Evolutionary conservation across 257 asterid species (phyloP).

Genomic region (Solanum etuberosum): DNA sequence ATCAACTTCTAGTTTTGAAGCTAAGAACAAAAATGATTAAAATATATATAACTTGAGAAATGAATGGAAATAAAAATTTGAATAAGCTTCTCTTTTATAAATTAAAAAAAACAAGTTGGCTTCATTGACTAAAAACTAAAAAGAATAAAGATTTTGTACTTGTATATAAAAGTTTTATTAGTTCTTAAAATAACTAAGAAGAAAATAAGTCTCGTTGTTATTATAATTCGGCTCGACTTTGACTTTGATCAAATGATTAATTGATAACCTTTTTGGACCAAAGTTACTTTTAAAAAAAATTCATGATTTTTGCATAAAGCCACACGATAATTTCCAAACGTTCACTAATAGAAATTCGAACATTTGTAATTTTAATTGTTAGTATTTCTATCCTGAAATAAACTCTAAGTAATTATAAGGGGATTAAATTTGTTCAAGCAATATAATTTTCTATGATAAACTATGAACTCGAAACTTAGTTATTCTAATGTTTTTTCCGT

Average conservation of each 20-base stretch:
- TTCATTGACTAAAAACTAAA: too few species aligned
- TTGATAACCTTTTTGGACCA: too few species aligned
- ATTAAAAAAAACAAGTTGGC: neutral
- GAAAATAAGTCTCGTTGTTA: too few species aligned
- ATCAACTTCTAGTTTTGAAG: neutral
- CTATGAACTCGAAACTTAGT: neutral
- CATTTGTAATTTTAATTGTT: neutral
- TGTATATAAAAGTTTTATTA: too few species aligned
- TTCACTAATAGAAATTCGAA: neutral
- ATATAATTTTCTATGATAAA: neutral
- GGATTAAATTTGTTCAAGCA: neutral
- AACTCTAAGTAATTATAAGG: neutral
- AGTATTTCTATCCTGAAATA: fast-evolving
- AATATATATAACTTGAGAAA: neutral
- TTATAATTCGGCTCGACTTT: neutral
- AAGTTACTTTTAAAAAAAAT: too few species aligned
- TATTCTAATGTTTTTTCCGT: neutral
- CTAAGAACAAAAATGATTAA: neutral
- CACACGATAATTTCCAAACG: neutral
- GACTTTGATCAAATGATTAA: neutral
- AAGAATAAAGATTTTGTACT: too few species aligned
- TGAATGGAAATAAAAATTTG: too few species aligned
- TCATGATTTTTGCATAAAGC: neutral
- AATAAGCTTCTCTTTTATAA: too few species aligned
- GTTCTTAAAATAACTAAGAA: too few species aligned